Evolutionary conservation across 2,329 filamentous ascomycete species (phyloP), one percentile per base, ranked within the genome.

Genomic region (Ploettnerulaceae sp.): DNA sequence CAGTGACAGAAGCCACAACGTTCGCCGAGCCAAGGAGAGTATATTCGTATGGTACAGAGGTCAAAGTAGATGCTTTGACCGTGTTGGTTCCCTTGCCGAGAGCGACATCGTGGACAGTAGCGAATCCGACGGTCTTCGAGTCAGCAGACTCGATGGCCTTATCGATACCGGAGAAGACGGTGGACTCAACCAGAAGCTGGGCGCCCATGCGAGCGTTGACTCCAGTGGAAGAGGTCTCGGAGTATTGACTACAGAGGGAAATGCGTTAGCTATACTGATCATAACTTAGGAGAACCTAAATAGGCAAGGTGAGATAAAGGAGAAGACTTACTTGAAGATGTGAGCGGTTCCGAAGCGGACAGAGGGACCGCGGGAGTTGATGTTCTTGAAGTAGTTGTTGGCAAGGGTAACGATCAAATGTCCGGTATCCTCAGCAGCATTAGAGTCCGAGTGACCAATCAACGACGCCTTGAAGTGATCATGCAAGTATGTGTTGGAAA

Each of bases 281-380:
- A 3, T 9, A n/a, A 14, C n/a, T n/a, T n/a, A n/a, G n/a, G n/a
- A n/a, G n/a, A n/a, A n/a, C 25, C 25, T 28, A 12, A 28, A 28
- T 28, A 12, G 25, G 25, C 7, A 17, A 6, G 22, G 9, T 20
- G 24, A n/a, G 2, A 1, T 4, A 14, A n/a, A 9, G 9, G 37
- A 12, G 17, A 18, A 15, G 8, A 29, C 37, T 59, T 67, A 71
- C 70, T 77, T 81, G 69, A 73, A 77, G 58, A 77, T 62, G 66
- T 86, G 82, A 9, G 69, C 79, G 32, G 77, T 83, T 28, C 81
- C 82, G 67, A 85, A 85, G 56, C 81, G 79, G 63, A 84, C 62
- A 3, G 75, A 78, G 6, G 82, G 82, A 1, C 66, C 68, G 45
- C 82, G 81, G 6, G 76, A 81, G 71, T 82, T 79, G 61, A 83